Base-by-base conservation (phyloP, 129 eudicot species). In the Pulicaria dysenterica region DNA sequence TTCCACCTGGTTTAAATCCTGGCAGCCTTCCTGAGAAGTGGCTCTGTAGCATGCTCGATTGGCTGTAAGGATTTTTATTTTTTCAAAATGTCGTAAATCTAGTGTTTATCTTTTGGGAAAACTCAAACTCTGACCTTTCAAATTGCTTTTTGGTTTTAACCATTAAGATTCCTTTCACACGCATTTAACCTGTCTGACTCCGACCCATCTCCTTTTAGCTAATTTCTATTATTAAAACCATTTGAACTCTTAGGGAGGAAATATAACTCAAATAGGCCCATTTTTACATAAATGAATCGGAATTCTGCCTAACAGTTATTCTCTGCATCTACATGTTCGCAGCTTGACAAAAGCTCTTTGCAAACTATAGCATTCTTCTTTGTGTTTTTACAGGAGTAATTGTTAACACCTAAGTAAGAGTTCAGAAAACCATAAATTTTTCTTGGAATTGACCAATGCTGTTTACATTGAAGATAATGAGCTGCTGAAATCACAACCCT, bases 1-100 rank as follows among this genome's bases (percentile, higher is more conserved):
- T 95, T 79, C 99, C 99, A 37, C 87, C 73, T 63, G 97, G 96
- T 64, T 64, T 80, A 44, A 77, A 86, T 81, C 89, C 87, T 0
- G 56, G 81, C 40, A 77, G 83, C 73, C 97, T 95, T 73, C 96
- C 99, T 12, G 89, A 95, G 58, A 90, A 86, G 68, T 95, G 99
- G 99, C 59, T 82, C 58, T 95, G 99, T 72, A 86, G 83, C 84
- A 88, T 90, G 99, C 96, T 86, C 36, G 58, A 85, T 79, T 95
- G 99, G 99, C 89, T 95, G 99, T 95, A 86, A 95, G 99, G 31
- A 24, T 56, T 62, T 44, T 38, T 36, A 19, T 40, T 67, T 12
- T 49, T 12, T 49, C 13, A 40, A 3, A 40, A 49, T 50, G 5
- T 69, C 31, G 44, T 50, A 50, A 68, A 53, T 11, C 53, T 53